Evolutionary conservation across 441 rosid species (phyloP), one percentile per base, ranked within the genome.

Genomic region (Lagerstroemia fauriei): DNA sequence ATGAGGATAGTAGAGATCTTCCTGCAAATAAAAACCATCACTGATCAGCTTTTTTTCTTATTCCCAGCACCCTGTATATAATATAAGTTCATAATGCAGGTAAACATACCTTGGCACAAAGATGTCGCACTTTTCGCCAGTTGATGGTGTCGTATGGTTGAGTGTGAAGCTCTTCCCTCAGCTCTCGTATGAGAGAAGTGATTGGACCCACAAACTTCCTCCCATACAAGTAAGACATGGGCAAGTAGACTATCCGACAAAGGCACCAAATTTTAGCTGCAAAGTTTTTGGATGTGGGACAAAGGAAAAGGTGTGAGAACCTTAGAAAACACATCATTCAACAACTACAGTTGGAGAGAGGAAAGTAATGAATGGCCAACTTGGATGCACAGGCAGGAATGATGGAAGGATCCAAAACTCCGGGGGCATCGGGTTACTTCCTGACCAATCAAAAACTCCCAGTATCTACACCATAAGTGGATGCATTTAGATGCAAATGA

Each of bases 141-240:
- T 48, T 71, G 57, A 83, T 66, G 13, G 78, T 88, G 78, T 82
- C 65, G 79, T 92, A 92, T 73, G 92, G 87, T 73, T 91, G 86
- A 65, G 84, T 86, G 76, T 91, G 90, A 14, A 92, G 87, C 77
- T 92, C 95, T 72, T 87, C 87, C 7, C 93, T 89, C 68, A 92
- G 82, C 81, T 91, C 84, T 53, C 84, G 81, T 74, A 92, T 79
- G 29, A 92, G 79, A 38, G 74, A 59, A 0, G 71, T 79, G 71
- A 78, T 82, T 1, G 53, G 84, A 12, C 84, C 79, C 34, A 59
- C 82, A 31, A 50, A 83, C 47, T 53, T 82, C 76, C 57, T 81
- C 46, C 75, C 83, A 13, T 83, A 83, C 81, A 83, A 83, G 78
- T 83, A 83, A 18, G 85, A 83, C 85, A 83, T 83, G 10, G 85